Evolutionary conservation across 306 rosid species (phyloP).

Genomic region (Vicia sativa): DNA sequence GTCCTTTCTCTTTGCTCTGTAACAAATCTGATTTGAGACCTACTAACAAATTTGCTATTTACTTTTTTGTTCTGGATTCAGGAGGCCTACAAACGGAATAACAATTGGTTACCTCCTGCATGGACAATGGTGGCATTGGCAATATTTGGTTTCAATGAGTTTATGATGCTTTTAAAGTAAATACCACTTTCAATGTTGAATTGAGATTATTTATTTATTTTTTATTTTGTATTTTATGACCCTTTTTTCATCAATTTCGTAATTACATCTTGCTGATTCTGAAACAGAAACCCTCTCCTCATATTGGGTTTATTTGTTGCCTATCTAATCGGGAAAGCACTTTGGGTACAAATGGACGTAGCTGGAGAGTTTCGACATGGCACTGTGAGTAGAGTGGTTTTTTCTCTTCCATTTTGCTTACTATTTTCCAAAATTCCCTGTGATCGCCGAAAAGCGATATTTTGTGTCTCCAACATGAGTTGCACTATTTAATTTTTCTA

Average conservation of each 20-base stretch:
- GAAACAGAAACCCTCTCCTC: constrained; percentile 84
- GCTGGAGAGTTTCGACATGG: constrained; percentile 68
- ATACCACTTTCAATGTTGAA: constrained; percentile 28
- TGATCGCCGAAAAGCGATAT: not conserved
- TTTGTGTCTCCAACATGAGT: not conserved
- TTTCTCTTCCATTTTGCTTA: not conserved
- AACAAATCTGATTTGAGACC: constrained; percentile 2
- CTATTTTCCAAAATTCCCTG: not conserved
- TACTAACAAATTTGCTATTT: constrained; percentile 17
- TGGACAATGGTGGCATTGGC: constrained; percentile 83
- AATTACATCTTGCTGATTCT: constrained; percentile 34
- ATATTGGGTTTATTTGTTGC: constrained; percentile 62
- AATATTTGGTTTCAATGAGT: constrained; percentile 84
- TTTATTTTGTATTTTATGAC: not conserved
- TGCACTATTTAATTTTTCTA: constrained; percentile 20
- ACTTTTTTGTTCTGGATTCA: constrained; percentile 44
- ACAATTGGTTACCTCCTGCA: constrained; percentile 91
- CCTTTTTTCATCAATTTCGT: constrained; percentile 21
- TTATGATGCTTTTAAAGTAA: constrained; percentile 79
- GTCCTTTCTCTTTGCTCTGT: constrained; percentile 16
- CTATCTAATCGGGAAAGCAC: constrained; percentile 65
- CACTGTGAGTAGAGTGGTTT: constrained; percentile 56
- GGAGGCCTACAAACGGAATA: constrained; percentile 84
- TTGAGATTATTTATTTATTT: not conserved
- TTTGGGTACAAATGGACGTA: constrained; percentile 85